phyloP scores from a whole-genome alignment of 345 rosid genomes.

The Clausena lansium region DNA sequence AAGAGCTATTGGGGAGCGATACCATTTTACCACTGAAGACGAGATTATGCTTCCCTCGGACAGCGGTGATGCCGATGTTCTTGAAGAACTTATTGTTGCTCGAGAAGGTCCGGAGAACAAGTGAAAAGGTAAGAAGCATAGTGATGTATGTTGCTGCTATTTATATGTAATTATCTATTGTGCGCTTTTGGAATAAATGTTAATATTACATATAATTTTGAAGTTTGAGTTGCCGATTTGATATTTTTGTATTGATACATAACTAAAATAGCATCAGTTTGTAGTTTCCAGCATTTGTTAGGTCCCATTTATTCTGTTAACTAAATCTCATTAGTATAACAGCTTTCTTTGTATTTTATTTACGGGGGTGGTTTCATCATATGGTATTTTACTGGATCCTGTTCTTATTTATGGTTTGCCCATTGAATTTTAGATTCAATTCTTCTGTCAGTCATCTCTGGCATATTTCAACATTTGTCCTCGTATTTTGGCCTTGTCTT shows the following conservation, averaged over 20 bases:
- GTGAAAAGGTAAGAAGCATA: conserved; percentile 17
- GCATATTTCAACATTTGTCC: neutral
- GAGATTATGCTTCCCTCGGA: conserved; percentile 68
- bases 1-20: conserved; percentile 78
- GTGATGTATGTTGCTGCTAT: conserved; percentile 14
- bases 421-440: neutral
- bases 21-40: conserved; percentile 70
- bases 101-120: conserved; percentile 26
- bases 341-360: conserved; percentile 8
- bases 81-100: conserved; percentile 86
- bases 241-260: conserved; percentile 15
- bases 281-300: conserved; percentile 18
- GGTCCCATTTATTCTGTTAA: neutral
- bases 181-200: conserved; percentile 26
- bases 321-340: neutral
- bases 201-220: conserved; percentile 16
- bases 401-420: neutral
- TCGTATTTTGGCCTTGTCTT: too few species aligned
- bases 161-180: conserved; percentile 24
- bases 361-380: neutral
- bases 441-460: neutral
- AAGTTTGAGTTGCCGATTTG: conserved; percentile 14
- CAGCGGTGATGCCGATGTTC: conserved; percentile 44
- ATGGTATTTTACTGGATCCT: neutral
- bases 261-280: conserved; percentile 14